A percentile compares a stretch with the other conserved stretches of the same genome.
phyloP scores from a whole-genome alignment of 257 asterid genomes.

The Fraxinus excelsior region DNA sequence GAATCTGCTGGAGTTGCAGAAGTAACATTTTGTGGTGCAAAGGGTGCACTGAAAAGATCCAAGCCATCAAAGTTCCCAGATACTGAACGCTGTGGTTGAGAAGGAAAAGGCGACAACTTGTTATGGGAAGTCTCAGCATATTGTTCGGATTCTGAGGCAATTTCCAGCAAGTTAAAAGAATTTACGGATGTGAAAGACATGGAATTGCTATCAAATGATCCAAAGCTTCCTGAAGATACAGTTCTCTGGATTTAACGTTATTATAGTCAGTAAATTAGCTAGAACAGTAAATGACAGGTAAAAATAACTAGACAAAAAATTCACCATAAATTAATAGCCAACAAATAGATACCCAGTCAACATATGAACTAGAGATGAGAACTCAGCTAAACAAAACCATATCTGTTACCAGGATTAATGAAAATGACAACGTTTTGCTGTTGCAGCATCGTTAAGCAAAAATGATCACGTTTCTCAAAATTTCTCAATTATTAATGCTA shows the following conservation, averaged over 20 bases:
- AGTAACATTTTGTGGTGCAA: constrained; percentile 35
- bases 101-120: constrained; percentile 32
- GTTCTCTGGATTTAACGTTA: constrained; percentile 53
- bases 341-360: background rate
- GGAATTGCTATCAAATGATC: constrained; percentile 59
- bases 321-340: background rate
- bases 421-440: background rate
- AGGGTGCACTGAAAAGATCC: constrained; percentile 56
- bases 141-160: constrained; percentile 43
- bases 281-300: background rate
- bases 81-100: constrained; percentile 34
- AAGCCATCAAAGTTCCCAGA: constrained; percentile 35
- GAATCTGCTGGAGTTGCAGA: constrained; percentile 35
- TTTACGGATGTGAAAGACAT: constrained; percentile 35
- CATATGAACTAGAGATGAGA: background rate
- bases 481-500: background rate
- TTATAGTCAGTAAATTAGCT: constrained; percentile 25
- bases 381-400: background rate
- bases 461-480: background rate
- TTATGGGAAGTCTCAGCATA: constrained; percentile 34
- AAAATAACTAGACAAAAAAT: background rate
- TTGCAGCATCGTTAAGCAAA: background rate
- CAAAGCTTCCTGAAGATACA: constrained; percentile 67
- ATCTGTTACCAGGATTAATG: background rate
- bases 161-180: constrained; percentile 31